Evolutionary conservation across 345 rosid species (phyloP).

Genomic region (Salix arbutifolia): DNA sequence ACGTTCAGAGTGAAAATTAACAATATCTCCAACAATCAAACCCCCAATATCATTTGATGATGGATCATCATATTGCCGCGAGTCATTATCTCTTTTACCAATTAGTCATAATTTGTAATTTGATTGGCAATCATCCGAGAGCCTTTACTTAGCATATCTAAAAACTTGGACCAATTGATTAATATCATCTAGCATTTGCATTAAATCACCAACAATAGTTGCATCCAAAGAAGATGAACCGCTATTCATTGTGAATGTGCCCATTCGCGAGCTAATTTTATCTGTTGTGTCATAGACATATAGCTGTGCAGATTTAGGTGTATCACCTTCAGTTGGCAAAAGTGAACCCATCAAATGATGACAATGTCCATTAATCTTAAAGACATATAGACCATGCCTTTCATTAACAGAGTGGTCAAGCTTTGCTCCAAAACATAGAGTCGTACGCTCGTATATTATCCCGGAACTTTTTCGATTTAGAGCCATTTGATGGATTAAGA

Average conservation of each 20-base stretch:
- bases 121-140: neutral
- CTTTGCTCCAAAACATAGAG: neutral
- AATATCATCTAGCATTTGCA: neutral
- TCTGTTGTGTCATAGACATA: slow-evolving; percentile 7
- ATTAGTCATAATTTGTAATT: neutral
- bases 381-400: neutral
- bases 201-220: neutral
- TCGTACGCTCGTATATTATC: neutral
- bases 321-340: neutral
- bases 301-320: neutral
- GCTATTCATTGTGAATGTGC: fast-evolving
- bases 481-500: neutral
- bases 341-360: slow-evolving; percentile 2
- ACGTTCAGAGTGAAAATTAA: no score
- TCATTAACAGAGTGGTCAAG: neutral
- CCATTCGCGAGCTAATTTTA: neutral
- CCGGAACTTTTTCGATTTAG: neutral
- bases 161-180: neutral
- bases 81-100: neutral
- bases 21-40: no score
- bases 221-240: neutral
- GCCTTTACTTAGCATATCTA: neutral
- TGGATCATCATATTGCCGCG: neutral
- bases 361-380: neutral
- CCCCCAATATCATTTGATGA: no score